Percentiles rank a stretch among this genome's conserved stretches.
phyloP scores from a whole-genome alignment of 2,329 filamentous ascomycete genomes.

The Xylariaceae sp. region DNA sequence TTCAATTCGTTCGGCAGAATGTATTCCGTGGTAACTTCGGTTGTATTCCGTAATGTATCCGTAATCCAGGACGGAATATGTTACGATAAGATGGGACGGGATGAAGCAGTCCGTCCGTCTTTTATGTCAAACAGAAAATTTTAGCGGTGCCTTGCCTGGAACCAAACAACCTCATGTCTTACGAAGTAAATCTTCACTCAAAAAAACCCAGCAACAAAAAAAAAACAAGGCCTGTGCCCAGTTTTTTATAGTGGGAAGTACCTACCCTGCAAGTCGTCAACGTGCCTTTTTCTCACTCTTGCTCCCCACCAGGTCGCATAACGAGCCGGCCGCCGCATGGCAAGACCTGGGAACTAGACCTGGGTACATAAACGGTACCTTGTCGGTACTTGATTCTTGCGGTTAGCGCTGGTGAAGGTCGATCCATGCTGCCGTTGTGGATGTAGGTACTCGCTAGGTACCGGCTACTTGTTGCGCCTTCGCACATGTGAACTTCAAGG shows the following conservation, averaged over 20 bases:
- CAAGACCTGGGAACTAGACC: background rate
- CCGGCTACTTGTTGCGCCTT: background rate
- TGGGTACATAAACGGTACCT: background rate
- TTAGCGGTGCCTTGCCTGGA: background rate
- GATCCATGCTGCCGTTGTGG: too few species aligned
- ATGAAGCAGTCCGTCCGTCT: too few species aligned
- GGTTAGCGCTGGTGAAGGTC: too few species aligned
- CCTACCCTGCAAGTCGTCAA: background rate
- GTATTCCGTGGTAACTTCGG: too few species aligned
- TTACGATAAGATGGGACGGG: background rate
- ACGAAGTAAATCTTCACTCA: too few species aligned
- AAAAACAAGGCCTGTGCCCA: background rate
- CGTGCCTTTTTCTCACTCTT: background rate
- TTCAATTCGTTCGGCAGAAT: too few species aligned
- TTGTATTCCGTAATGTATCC: too few species aligned
- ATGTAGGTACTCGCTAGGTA: background rate
- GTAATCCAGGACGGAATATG: too few species aligned
- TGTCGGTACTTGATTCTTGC: background rate
- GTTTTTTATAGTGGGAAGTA: background rate
- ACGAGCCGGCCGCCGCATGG: background rate
- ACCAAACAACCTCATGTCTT: too few species aligned
- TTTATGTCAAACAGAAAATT: background rate
- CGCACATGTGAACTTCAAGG: background rate
- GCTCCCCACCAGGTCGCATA: background rate
- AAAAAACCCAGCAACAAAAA: background rate